Percentiles rank a stretch among this genome's conserved stretches.
Evolutionary conservation across 2,329 filamentous ascomycete genomes (phyloP).

Genomic region (Paecilomyces variotii): DNA sequence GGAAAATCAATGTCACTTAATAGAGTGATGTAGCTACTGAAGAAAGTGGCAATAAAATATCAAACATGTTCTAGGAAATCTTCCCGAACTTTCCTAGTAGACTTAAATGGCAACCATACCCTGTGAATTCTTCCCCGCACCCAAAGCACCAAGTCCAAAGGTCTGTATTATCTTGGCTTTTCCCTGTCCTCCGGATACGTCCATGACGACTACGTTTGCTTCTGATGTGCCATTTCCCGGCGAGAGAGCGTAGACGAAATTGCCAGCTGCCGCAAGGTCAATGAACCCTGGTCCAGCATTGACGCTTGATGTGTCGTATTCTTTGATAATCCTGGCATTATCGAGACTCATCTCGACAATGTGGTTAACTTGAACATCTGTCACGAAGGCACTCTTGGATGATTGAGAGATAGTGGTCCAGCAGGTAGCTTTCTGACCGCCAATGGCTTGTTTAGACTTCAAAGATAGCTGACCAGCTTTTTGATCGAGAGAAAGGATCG

Average conservation of each 20-base stretch:
- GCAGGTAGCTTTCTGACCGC: slow-evolving; percentile 49
- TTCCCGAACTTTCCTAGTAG: not conserved
- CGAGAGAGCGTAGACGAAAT: slow-evolving; percentile 51
- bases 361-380: slow-evolving; percentile 46
- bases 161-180: slow-evolving; percentile 27
- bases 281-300: slow-evolving; percentile 48
- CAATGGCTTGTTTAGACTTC: slow-evolving; percentile 35
- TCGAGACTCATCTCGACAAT: slow-evolving; percentile 49
- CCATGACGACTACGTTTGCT: slow-evolving; percentile 33
- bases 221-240: slow-evolving; percentile 42
- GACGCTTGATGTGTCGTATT: slow-evolving; percentile 32
- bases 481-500: slow-evolving; percentile 39
- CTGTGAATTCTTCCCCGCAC: slow-evolving; percentile 22
- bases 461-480: slow-evolving; percentile 23
- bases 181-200: slow-evolving; percentile 21
- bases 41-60: no score
- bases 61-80: no score
- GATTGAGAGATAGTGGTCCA: slow-evolving; percentile 46
- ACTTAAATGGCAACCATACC: slow-evolving; percentile 23
- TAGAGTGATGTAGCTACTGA: no score
- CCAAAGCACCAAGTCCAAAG: slow-evolving; percentile 19
- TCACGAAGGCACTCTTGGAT: slow-evolving; percentile 50
- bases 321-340: slow-evolving; percentile 41
- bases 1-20: no score
- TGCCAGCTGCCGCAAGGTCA: slow-evolving; percentile 46